Evolutionary conservation across 495 filamentous ascomycete genomes (phyloP).

Genomic region (Penicillium mononematosum): DNA sequence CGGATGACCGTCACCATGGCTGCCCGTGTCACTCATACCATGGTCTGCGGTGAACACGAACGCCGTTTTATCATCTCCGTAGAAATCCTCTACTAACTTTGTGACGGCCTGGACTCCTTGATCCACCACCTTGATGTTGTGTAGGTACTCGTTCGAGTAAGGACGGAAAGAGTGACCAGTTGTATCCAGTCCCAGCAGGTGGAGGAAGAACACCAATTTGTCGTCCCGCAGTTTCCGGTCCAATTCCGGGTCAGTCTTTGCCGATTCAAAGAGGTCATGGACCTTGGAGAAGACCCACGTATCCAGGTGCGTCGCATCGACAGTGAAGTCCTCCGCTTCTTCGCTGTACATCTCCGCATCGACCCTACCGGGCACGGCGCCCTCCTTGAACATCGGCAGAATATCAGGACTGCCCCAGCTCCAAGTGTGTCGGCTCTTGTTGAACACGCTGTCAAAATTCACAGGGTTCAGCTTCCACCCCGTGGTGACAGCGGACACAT

Average conservation of each 20-base stretch:
- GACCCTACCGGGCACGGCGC: constrained; percentile 81
- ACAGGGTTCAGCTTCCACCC: constrained; percentile 99
- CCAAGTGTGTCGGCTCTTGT: constrained; percentile 94
- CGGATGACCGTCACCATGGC: constrained; percentile 95
- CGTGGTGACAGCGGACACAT: constrained; percentile 95
- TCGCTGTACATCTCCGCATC: constrained; percentile 80
- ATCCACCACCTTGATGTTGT: constrained; percentile 94
- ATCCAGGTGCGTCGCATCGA: constrained; percentile 77
- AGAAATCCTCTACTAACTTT: constrained; percentile 82
- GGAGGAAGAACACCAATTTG: constrained; percentile 92
- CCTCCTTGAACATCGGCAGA: constrained; percentile 93
- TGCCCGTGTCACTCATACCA: constrained; percentile 98
- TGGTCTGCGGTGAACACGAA: constrained; percentile 98
- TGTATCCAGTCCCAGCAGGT: constrained; percentile 94
- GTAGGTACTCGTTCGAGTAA: constrained; percentile 92
- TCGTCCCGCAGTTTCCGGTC: constrained; percentile 72
- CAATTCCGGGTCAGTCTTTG: constrained; percentile 73
- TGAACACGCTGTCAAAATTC: constrained; percentile 98
- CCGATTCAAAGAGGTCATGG: constrained; percentile 78
- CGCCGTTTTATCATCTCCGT: constrained; percentile 85
- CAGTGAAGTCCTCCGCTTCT: constrained; percentile 86
- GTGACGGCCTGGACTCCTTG: constrained; percentile 80
- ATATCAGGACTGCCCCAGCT: constrained; percentile 99
- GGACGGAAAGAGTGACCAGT: constrained; percentile 85
- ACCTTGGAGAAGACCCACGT: constrained; percentile 96